A percentile compares a stretch with the other conserved stretches of the same genome.
These are phyloP conservation scores for Citrus mangshanensis DNA, from an alignment of 345 rosid species.

Conservation along the genomic window DNA sequence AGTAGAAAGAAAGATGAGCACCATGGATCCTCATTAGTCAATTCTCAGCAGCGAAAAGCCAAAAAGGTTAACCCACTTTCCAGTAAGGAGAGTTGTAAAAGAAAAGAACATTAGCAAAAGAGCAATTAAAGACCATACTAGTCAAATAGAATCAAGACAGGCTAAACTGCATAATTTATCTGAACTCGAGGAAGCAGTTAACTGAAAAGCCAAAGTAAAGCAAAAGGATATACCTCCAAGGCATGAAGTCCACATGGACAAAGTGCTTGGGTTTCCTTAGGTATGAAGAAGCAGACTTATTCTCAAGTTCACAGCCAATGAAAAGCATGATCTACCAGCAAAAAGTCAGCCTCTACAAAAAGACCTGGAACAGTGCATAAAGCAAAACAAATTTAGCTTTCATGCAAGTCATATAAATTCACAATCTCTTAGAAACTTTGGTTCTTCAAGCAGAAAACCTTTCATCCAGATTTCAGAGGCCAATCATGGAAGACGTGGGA, in stretches of 20 bases:
- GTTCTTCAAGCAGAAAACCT: neutral
- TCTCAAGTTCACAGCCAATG: neutral
- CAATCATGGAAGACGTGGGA: conserved; percentile 26
- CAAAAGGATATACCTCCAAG: conserved; percentile 8
- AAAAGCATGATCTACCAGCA: too few relatives aligned
- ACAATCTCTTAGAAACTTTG: neutral
- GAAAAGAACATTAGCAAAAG: neutral
- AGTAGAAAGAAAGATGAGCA: neutral
- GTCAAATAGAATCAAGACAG: neutral
- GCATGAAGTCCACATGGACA: neutral
- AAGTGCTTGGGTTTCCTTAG: neutral
- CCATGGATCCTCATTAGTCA: neutral
- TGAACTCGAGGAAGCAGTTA: neutral
- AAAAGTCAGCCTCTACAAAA: neutral
- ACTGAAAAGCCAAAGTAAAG: neutral
- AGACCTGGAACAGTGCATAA: conserved; percentile 32
- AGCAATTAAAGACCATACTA: neutral
- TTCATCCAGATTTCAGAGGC: neutral
- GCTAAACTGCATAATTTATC: neutral
- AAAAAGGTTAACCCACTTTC: neutral
- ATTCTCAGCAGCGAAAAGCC: neutral
- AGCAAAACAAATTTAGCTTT: neutral
- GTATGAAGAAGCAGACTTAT: conserved; percentile 8
- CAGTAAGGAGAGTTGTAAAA: neutral
- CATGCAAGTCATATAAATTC: conserved; percentile 9